Evolutionary conservation across 495 filamentous ascomycete genomes (phyloP), one percentile per base, ranked within the genome.

Genomic region (Chaetomidium leptoderma): DNA sequence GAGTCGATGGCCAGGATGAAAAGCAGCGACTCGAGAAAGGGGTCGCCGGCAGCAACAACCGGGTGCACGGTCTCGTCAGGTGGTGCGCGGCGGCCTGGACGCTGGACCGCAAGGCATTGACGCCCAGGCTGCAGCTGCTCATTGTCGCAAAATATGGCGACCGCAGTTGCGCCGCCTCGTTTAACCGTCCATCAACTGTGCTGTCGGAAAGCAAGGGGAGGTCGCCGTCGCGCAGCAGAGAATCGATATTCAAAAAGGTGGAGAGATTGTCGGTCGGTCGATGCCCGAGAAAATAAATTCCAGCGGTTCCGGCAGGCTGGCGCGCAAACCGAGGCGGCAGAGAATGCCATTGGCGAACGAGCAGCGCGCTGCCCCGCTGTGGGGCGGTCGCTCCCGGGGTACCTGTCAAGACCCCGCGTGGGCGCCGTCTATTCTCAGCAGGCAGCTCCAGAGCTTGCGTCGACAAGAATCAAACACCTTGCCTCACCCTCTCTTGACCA

Each of bases 81-180:
- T 63, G 61, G 21, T 55, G 65, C 6, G 59, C 62, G 24, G 58
- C 65, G 40, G 61, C 52, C 55, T 68, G 67, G 53, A 61, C 58
- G 60, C 65, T 55, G 48, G 65, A 60, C 42, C 67, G 60, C 29
- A 71, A 66, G 59, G 65, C 65, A 60, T 61, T 59, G 53, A 71
- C 65, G 62, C 69, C 67, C 39, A 71, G 57, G 17, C 61, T 56
- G 39, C 58, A 65, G 42, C 48, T 52, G 62, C 35, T 70, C 67
- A 70, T 70, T 51, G 59, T 67, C 48, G 63, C 50, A 47, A n/a
- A n/a, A 59, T 55, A 10, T 32, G 55, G 63, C 60, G 47, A 58
- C 48, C 27, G 49, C 36, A 52, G 55, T 59, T 57, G 66, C 65
- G 66, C 66, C 63, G 53, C 49, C 56, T 60, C 59, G 57, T 49